Evolutionary conservation across 768 basidiomycete species (phyloP), one percentile per base, ranked within the genome.

Genomic region (Lactifluus echinatus): DNA sequence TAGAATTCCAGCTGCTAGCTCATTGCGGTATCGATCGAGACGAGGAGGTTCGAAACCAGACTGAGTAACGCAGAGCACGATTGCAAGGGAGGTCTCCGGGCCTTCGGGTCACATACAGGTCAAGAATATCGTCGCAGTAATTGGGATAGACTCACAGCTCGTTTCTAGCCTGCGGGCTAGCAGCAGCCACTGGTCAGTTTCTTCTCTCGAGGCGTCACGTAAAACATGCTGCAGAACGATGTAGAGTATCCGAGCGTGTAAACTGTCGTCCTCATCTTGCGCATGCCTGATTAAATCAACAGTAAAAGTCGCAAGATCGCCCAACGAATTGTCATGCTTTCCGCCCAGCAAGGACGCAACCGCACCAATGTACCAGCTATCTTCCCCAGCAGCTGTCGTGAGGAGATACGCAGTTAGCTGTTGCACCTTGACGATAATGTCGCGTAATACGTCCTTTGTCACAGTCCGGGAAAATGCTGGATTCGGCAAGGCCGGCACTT

Each of bases 11-110:
- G 90, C 86, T 0, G 95, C 94, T 10, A 94, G 76, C 69, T 96
- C 93, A 67, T 94, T 96, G 19, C 93, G 81, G 66, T 87, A 88
- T 19, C 90, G 78, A 63, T 89, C 85, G 23, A 95, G 76, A 19
- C 80, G 80, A 0, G 78, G 79, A 8, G 83, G 82, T 62, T 93
- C 92, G 1, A 82, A 76, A 0, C 84, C 82, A 23, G 78, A 77
- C 21, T 74, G 71, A 10, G 83, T 77, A 40, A 93, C 71, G 3
- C 84, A 79, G 8, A 76, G 71, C 7, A 87, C 68, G 53, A 96
- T 79, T 1, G 83, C 79, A 63, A 90, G 75, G 0, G 85, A 76
- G 0, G 85, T 79, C 64, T 83, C 76, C 0, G 87, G 85, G 2
- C 85, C 93, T 94, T 59, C 8, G 28, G 15, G 40, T 3, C 14